phyloP scores from a whole-genome alignment of 2,329 filamentous ascomycete genomes.

The Talaromyces sp. region DNA sequence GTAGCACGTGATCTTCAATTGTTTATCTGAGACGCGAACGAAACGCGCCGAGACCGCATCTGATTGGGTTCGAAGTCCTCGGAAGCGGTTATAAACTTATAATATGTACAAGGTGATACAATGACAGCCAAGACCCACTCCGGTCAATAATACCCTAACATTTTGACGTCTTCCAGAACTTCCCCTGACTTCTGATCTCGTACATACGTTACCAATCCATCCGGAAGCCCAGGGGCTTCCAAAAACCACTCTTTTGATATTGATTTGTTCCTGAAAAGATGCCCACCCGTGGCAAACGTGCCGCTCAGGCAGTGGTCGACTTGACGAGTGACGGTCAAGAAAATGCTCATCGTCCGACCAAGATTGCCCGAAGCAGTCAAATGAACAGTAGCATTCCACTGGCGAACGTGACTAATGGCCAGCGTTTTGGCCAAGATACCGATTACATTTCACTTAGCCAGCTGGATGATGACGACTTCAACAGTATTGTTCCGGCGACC shows the following conservation, averaged over 20 bases:
- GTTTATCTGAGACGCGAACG: background rate
- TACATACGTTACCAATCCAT: background rate
- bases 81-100: background rate
- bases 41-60: background rate
- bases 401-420: constrained; percentile 20
- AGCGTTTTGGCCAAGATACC: constrained; percentile 29
- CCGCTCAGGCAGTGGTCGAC: constrained; percentile 26
- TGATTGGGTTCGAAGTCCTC: background rate
- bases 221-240: background rate
- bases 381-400: background rate
- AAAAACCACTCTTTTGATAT: background rate
- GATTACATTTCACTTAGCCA: constrained; percentile 33
- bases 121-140: background rate
- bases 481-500: constrained; percentile 30
- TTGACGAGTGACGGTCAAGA: constrained; percentile 27
- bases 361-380: constrained; percentile 14
- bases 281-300: constrained; percentile 9
- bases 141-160: background rate
- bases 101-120: too few species aligned
- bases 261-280: background rate
- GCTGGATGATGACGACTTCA: constrained; percentile 38
- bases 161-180: background rate
- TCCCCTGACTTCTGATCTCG: background rate
- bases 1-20: background rate
- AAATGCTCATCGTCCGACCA: constrained; percentile 18